Percentiles rank a stretch among this genome's conserved stretches.
These are phyloP conservation scores for Hyphodiscus hymeniophilus DNA, from an alignment of 495 filamentous ascomycete species.

Conservation along the genomic window DNA sequence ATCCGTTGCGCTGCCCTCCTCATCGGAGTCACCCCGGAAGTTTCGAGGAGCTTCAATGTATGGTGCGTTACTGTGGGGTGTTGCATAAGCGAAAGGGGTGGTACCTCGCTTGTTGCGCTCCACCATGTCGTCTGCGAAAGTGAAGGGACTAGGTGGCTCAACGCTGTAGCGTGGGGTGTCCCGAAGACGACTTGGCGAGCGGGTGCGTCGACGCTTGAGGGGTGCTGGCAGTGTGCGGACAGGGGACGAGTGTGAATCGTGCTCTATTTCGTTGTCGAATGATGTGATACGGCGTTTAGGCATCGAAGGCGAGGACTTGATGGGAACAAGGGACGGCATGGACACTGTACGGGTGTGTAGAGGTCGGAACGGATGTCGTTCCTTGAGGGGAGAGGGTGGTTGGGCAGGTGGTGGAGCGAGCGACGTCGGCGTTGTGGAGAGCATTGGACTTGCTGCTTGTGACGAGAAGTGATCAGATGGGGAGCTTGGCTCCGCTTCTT, in stretches of 20 bases:
- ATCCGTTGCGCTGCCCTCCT: constrained; percentile 24
- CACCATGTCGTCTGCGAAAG: constrained; percentile 18
- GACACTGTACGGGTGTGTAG: constrained; percentile 36
- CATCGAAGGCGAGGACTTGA: constrained; percentile 6
- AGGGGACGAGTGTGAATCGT: constrained; percentile 6
- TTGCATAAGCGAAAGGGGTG: constrained; percentile 43
- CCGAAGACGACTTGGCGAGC: constrained; percentile 32
- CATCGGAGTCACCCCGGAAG: constrained; percentile 19
- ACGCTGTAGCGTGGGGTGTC: constrained; percentile 40
- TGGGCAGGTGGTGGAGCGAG: constrained; percentile 28
- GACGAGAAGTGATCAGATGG: constrained; percentile 22
- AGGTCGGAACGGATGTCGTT: constrained; percentile 34
- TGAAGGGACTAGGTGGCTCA: constrained; percentile 28
- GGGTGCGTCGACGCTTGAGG: constrained; percentile 20
- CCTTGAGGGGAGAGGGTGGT: constrained; percentile 24
- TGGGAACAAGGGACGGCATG: constrained; percentile 29
- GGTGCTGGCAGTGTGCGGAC: constrained; percentile 2
- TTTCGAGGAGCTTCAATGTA: constrained; percentile 19
- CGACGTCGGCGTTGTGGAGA: constrained; percentile 22
- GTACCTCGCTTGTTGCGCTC: constrained; percentile 26
- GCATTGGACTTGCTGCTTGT: constrained; percentile 6
- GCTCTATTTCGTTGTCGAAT: constrained; percentile 14
- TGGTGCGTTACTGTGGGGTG: constrained; percentile 45
- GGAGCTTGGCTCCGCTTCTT: constrained; percentile 27
- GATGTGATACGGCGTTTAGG: constrained; percentile 21